Percentiles rank a stretch among this genome's conserved stretches.
phyloP scores from a whole-genome alignment of 2,329 filamentous ascomycete species.

The Didymosphaeria variabile region DNA sequence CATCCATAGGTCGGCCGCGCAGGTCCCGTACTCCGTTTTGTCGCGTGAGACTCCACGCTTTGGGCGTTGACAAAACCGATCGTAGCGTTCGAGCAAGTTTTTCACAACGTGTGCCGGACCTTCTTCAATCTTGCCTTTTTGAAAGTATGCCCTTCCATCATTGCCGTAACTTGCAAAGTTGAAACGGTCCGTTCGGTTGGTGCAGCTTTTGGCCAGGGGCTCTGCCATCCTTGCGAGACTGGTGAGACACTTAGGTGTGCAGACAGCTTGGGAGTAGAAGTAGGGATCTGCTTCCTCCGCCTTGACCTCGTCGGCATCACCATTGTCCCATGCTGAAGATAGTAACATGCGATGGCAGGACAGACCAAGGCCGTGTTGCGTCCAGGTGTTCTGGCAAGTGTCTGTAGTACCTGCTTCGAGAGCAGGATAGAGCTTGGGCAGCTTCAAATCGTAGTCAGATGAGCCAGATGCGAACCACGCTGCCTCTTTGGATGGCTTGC shows the following conservation, averaged over 20 bases:
- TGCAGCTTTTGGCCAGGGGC: background rate
- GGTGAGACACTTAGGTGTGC: background rate
- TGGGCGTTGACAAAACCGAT: constrained; percentile 12
- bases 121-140: constrained; percentile 14
- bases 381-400: constrained; percentile 18
- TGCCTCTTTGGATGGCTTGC: constrained; percentile 14
- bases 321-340: constrained; percentile 22
- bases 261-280: constrained; percentile 17
- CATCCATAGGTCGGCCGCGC: constrained; percentile 26
- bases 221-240: background rate
- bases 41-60: background rate
- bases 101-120: constrained; percentile 14
- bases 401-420: constrained; percentile 18
- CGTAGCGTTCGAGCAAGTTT: constrained; percentile 15
- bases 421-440: constrained; percentile 21
- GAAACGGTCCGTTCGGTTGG: constrained; percentile 21
- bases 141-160: constrained; percentile 20
- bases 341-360: constrained; percentile 22
- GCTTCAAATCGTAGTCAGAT: constrained; percentile 17
- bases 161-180: constrained; percentile 20
- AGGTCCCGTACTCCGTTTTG: constrained; percentile 18
- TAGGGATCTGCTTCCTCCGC: constrained; percentile 17
- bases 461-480: constrained; percentile 20
- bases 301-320: constrained; percentile 12
- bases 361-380: constrained; percentile 4